These are phyloP conservation scores for Didymella pomorum DNA, from an alignment of 2,329 filamentous ascomycete species.

Conservation along the genomic window DNA sequence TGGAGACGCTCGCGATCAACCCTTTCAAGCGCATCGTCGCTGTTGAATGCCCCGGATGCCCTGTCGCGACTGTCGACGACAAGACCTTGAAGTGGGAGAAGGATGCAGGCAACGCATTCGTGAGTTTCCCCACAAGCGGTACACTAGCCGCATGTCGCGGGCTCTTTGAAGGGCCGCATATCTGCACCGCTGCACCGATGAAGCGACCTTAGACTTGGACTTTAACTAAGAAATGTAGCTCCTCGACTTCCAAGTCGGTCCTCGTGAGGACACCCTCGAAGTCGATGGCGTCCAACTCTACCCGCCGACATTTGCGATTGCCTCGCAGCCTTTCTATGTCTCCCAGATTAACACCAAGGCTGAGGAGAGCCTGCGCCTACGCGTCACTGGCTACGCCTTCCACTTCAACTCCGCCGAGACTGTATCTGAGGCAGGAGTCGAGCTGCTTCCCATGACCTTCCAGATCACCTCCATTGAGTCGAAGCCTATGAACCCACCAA, in stretches of 20 bases:
- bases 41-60: constrained; percentile 47
- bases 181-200: neutral
- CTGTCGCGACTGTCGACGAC: constrained; percentile 38
- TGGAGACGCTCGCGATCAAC: constrained; percentile 44
- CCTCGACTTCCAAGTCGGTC: constrained; percentile 49
- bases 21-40: constrained; percentile 44
- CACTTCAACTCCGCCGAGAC: constrained; percentile 48
- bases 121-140: constrained; percentile 29
- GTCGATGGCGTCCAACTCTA: constrained; percentile 51
- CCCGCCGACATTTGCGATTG: constrained; percentile 45
- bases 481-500: constrained; percentile 41
- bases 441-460: constrained; percentile 51
- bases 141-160: constrained; percentile 5
- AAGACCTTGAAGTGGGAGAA: constrained; percentile 39
- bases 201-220: too few relatives aligned
- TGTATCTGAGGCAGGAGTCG: constrained; percentile 46
- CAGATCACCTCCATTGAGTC: constrained; percentile 47
- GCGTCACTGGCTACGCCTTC: constrained; percentile 49
- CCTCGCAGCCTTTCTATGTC: constrained; percentile 43
- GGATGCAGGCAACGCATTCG: constrained; percentile 46
- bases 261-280: constrained; percentile 41
- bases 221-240: constrained; percentile 39
- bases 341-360: constrained; percentile 44
- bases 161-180: neutral
- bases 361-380: constrained; percentile 40